Evolutionary conservation across 805 yeast genomes (phyloP).

Genomic region (Pichia eremophila): DNA sequence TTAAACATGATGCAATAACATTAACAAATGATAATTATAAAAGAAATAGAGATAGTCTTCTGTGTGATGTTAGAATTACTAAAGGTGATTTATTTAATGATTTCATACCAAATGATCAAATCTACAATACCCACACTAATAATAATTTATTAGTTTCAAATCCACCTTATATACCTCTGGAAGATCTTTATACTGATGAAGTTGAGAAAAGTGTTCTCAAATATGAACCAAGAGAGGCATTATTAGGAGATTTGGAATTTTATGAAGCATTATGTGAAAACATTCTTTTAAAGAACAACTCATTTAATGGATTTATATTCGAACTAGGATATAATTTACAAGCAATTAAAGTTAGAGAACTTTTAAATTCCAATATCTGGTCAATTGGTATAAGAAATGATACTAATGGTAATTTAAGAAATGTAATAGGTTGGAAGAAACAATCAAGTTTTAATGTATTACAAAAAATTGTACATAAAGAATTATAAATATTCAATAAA

Average conservation of each 20-base stretch:
- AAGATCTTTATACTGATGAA: slow-evolving; percentile 34
- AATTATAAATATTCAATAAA: not conserved
- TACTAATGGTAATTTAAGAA: slow-evolving; percentile 41
- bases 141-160: slow-evolving; percentile 65
- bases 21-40: slow-evolving; percentile 40
- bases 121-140: not conserved
- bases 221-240: slow-evolving; percentile 71
- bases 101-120: not conserved
- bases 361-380: slow-evolving; percentile 6
- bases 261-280: slow-evolving; percentile 39
- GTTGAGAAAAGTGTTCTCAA: slow-evolving; percentile 55
- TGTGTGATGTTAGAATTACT: not conserved
- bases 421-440: slow-evolving; percentile 53
- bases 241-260: slow-evolving; percentile 71
- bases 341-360: slow-evolving; percentile 23
- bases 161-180: slow-evolving; percentile 74
- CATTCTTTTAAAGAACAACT: slow-evolving; percentile 31
- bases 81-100: slow-evolving; percentile 5
- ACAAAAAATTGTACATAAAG: slow-evolving; percentile 11
- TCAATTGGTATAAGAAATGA: slow-evolving; percentile 48
- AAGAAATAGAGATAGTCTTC: slow-evolving; percentile 5
- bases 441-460: slow-evolving; percentile 7
- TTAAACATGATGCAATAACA: slow-evolving; percentile 41
- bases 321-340: slow-evolving; percentile 67
- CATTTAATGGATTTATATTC: slow-evolving; percentile 55